phyloP scores from a whole-genome alignment of 2,329 filamentous ascomycete species.

The Arachnopeziza araneosa region DNA sequence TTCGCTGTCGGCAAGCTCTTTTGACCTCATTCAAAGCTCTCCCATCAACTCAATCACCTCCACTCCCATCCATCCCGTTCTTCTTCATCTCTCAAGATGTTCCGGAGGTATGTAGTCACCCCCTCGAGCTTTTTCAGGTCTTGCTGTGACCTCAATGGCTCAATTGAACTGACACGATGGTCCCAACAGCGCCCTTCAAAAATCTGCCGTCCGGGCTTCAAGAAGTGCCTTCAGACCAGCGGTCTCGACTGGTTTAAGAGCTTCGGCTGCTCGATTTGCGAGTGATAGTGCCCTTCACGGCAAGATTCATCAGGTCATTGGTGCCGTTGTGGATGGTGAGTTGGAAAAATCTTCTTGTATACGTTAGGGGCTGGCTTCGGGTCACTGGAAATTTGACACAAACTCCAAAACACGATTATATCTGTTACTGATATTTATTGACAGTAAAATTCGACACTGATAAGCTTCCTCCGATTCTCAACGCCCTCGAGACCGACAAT shows the following conservation, averaged over 20 bases:
- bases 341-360: conserved; percentile 35
- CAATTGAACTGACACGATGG: conserved; percentile 45
- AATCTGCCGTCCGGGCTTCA: conserved; percentile 55
- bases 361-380: conserved; percentile 26
- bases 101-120: conserved; percentile 64
- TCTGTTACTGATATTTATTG: conserved; percentile 30
- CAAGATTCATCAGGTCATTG: conserved; percentile 82
- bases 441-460: conserved; percentile 94
- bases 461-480: conserved; percentile 93
- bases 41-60: conserved; percentile 34
- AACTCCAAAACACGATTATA: not conserved
- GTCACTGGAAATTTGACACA: conserved; percentile 8
- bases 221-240: conserved; percentile 54
- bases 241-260: conserved; percentile 48
- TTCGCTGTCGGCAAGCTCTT: not conserved
- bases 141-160: conserved; percentile 18
- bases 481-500: conserved; percentile 89
- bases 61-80: conserved; percentile 56
- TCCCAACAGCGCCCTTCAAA: conserved; percentile 56
- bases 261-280: conserved; percentile 46
- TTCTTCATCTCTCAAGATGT: conserved; percentile 71
- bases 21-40: not conserved
- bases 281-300: conserved; percentile 54
- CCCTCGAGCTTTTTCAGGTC: conserved; percentile 20
- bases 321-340: conserved; percentile 98